Evolutionary conservation across 1,139 yeast genomes (phyloP).

Genomic region (Candida sanyaensis): DNA sequence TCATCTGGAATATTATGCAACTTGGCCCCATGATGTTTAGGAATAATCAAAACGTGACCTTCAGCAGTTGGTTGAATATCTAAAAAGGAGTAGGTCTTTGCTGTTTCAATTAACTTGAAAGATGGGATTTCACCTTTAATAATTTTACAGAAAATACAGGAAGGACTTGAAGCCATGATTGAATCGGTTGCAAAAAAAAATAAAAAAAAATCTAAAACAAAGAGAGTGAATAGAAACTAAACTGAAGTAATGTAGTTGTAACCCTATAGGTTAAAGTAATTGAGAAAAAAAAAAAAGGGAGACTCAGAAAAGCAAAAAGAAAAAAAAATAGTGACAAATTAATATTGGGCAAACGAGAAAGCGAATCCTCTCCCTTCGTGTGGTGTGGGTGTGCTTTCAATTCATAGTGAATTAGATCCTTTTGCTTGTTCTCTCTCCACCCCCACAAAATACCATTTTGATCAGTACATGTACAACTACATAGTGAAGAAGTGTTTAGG

Average conservation of each 20-base stretch:
- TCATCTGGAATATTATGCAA: constrained; percentile 93
- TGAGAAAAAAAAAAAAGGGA: neutral
- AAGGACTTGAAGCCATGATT: constrained; percentile 14
- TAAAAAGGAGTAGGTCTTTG: constrained; percentile 76
- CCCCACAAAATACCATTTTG: too few species aligned
- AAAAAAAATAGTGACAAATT: too few species aligned
- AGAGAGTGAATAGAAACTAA: neutral
- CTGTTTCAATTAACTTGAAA: constrained; percentile 81
- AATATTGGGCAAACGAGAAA: too few species aligned
- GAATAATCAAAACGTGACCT: constrained; percentile 87
- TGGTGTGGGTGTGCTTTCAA: too few species aligned
- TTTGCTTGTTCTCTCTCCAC: too few species aligned
- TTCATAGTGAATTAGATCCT: too few species aligned
- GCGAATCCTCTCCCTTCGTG: too few species aligned
- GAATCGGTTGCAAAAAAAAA: constrained; percentile 5
- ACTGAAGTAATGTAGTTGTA: neutral
- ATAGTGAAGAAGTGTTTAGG: too few species aligned
- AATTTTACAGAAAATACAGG: constrained; percentile 90
- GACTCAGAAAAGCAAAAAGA: neutral
- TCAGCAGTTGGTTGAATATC: constrained; percentile 90
- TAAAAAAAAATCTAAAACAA: neutral
- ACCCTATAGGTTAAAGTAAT: constrained; percentile 1
- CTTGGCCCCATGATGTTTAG: constrained; percentile 90
- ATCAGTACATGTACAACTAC: too few species aligned
- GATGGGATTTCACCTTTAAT: constrained; percentile 94